phyloP scores from a whole-genome alignment of 768 basidiomycete genomes.

The Phallus indusiatus region DNA sequence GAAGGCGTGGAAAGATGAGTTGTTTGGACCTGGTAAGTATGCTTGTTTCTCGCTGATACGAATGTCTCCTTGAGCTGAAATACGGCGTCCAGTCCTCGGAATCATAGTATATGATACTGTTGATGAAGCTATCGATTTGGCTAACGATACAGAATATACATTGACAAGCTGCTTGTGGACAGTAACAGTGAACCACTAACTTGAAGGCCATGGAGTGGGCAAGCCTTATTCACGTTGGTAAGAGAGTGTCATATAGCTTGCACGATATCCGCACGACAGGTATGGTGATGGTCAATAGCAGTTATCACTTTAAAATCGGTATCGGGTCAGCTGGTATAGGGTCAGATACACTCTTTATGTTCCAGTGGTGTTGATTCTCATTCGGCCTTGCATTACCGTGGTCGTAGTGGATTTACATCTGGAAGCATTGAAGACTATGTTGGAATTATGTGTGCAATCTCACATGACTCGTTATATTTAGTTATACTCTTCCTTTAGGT shows the following conservation, averaged over 20 bases:
- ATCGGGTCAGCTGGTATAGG: neutral
- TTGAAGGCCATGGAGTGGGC: constrained; percentile 34
- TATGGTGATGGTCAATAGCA: neutral
- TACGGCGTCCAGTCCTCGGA: constrained; percentile 27
- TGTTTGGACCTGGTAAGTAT: constrained; percentile 46
- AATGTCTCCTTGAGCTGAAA: neutral
- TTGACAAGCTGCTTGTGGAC: constrained; percentile 45
- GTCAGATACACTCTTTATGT: neutral
- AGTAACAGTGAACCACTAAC: too few relatives aligned
- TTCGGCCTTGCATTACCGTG: constrained; percentile 11
- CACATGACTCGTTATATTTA: too few relatives aligned
- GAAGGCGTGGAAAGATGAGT: constrained; percentile 47
- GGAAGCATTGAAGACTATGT: constrained; percentile 40
- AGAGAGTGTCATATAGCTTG: neutral
- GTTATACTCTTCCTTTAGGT: too few relatives aligned
- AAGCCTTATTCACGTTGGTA: constrained; percentile 37
- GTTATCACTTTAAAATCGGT: neutral
- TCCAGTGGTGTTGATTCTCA: neutral
- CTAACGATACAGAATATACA: constrained; percentile 45
- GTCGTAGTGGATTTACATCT: constrained; percentile 36
- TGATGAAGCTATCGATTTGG: constrained; percentile 47
- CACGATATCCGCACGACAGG: neutral
- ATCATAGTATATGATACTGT: constrained; percentile 36
- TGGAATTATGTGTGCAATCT: too few relatives aligned
- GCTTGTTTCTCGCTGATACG: neutral